Base-by-base conservation (phyloP, 495 filamentous ascomycete species). In the Tuber borchii region DNA sequence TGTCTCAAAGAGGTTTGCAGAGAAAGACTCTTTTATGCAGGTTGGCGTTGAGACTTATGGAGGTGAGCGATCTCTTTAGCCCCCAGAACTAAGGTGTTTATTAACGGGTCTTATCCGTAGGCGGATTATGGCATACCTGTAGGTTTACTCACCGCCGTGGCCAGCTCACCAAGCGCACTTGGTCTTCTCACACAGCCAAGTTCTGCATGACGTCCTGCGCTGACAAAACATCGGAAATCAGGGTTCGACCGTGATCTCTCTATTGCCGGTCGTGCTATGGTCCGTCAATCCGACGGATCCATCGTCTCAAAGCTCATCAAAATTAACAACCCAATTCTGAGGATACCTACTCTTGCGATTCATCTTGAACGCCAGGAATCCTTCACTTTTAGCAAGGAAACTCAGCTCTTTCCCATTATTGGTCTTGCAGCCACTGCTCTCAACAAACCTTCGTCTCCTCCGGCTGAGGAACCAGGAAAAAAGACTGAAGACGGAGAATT, bases 31-130 rank as follows among this genome's bases (percentile, higher is more conserved):
- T n/a, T 99, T 94, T 85, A 83, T 97, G 70, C 95, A 99, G 84
- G 92, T 98, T 68, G 95, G 94, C 71, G 94, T 97, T 70, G 95
- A 99, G 86, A 94, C 93, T 17, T 99, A 99, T 82, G 95, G 96
- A 76, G 96, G 95, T 80, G 69, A 51, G 46, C 68, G 70, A 72
- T 65, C 45, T 86, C 90, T 71, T 91, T 89, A 90, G n/a, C 26
- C 39, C 39, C 45, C n/a, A 26, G 12, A 31, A 17, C 26, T 44
- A 6, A 6, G 17, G 43, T 10, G 26, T 31, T 71, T 74, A 69
- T 45, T 56, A 37, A 19, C 46, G 37, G n/a, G 34, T 9, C 20
- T 65, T 43, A 61, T 26, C 65, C 73, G 73, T 40, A 82, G 81
- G 80, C 71, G 82, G 82, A 70, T 84, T 90, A 72, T 90, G 88